These are phyloP conservation scores for Penicillium pancosmium DNA, from an alignment of 495 filamentous ascomycete genomes.

Conservation along the genomic window DNA sequence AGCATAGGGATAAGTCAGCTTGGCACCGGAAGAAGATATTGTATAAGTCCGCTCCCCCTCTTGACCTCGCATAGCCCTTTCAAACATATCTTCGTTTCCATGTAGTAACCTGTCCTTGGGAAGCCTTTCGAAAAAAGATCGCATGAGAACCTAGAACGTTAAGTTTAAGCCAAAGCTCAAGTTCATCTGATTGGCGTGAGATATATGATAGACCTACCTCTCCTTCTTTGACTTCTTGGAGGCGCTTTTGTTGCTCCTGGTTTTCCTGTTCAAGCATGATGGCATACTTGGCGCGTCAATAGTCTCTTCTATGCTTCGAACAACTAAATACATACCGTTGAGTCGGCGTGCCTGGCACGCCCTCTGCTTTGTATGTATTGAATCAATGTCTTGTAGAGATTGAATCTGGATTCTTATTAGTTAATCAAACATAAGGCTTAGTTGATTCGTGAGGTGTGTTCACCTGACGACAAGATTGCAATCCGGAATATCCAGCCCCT, in stretches of 20 bases:
- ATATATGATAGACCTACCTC: constrained; percentile 37
- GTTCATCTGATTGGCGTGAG: constrained; percentile 11
- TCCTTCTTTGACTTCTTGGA: constrained; percentile 59
- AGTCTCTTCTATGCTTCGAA: neutral
- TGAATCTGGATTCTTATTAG: constrained; percentile 59
- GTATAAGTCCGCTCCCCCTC: constrained; percentile 57
- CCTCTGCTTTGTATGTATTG: constrained; percentile 95
- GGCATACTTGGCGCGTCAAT: constrained; percentile 58
- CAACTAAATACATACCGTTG: constrained; percentile 43
- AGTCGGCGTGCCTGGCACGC: constrained; percentile 76
- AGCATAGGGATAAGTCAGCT: constrained; percentile 75
- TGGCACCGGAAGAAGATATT: constrained; percentile 72
- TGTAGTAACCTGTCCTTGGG: constrained; percentile 74
- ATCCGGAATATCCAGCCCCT: constrained; percentile 94
- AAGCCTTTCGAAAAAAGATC: constrained; percentile 71
- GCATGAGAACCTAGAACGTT: constrained; percentile 54
- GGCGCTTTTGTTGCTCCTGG: constrained; percentile 51
- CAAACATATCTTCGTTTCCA: constrained; percentile 60
- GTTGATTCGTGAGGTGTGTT: neutral
- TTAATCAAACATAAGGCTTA: neutral
- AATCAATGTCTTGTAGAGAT: constrained; percentile 89
- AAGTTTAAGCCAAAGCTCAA: too few relatives aligned
- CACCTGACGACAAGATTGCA: constrained; percentile 85
- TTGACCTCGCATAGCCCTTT: constrained; percentile 58
- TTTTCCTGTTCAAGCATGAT: constrained; percentile 81